Conservation (phyloP, 306 rosid species). For the Begonia peltatifolia region DNA sequence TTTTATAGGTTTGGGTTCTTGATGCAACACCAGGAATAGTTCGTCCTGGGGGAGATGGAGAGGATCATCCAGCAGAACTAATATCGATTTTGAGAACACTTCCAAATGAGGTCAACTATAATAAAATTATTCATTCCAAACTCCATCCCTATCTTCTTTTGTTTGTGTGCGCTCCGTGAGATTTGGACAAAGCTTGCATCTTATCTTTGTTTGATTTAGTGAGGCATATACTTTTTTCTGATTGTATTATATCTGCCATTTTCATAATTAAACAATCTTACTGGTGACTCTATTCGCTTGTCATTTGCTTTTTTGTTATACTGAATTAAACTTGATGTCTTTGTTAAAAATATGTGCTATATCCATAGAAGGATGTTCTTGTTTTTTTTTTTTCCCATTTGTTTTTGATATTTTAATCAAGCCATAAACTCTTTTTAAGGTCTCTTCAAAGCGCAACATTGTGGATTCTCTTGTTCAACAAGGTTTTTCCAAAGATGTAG, state of each 20-base stretch:
- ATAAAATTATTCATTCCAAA: neutral
- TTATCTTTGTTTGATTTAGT: neutral
- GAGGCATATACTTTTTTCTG: no score
- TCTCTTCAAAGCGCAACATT: constrained; percentile 60
- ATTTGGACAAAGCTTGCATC: neutral
- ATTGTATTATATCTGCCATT: no score
- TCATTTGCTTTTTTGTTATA: no score
- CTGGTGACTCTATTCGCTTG: no score
- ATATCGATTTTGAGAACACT: constrained; percentile 59
- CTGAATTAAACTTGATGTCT: no score
- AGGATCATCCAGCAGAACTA: constrained; percentile 86
- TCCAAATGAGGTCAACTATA: constrained; percentile 52
- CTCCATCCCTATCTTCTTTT: no score
- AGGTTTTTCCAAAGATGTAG: no score
- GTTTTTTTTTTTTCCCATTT: neutral
- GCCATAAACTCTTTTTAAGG: constrained; percentile 16
- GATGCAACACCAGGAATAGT: constrained; percentile 93
- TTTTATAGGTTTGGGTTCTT: constrained; percentile 71
- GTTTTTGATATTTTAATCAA: neutral
- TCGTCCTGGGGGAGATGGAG: constrained; percentile 88
- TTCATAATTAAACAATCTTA: no score
- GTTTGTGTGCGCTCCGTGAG: neutral
- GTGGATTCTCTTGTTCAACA: neutral
- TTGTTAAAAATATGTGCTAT: no score
- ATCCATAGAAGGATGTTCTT: no score